Evolutionary conservation across 2,329 filamentous ascomycete genomes (phyloP).

Genomic region (Sclerotinia trifoliorum): DNA sequence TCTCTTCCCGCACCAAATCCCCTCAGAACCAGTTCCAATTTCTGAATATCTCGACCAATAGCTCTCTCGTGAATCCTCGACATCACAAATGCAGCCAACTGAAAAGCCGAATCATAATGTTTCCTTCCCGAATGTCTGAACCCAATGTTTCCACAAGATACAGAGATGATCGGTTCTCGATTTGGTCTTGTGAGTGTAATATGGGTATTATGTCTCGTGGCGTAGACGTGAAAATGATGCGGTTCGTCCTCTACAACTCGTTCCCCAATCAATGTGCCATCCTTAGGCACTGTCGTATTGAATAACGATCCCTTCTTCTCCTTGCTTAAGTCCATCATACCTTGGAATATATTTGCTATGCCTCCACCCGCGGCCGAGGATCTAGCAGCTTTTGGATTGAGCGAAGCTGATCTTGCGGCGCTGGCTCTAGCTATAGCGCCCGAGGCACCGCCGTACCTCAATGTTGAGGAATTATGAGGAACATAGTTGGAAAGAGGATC

Average conservation of each 20-base stretch:
- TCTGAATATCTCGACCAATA: conserved; percentile 70
- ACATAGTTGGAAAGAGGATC: conserved; percentile 3
- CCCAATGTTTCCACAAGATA: conserved; percentile 86
- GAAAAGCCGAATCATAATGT: conserved; percentile 88
- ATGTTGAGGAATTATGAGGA: not conserved
- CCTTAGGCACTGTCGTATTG: not conserved
- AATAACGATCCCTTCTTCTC: not conserved
- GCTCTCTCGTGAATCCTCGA: conserved; percentile 81
- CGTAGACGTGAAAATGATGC: conserved; percentile 83
- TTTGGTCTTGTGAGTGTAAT: conserved; percentile 85
- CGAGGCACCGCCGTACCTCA: not conserved
- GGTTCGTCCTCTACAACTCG: conserved; percentile 53
- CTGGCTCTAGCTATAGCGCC: not conserved
- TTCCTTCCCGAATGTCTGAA: conserved; percentile 80
- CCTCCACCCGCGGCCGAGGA: not conserved
- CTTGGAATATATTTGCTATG: conserved; percentile 2
- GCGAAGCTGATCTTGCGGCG: not conserved
- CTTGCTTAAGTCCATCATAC: not conserved
- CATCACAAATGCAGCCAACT: conserved; percentile 80
- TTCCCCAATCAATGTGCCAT: conserved; percentile 31
- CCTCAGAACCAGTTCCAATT: conserved; percentile 76
- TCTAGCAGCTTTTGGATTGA: conserved; percentile 17
- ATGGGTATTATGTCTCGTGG: conserved; percentile 92
- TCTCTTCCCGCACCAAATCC: conserved; percentile 87
- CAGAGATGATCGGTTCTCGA: conserved; percentile 72